Conservation (phyloP, 2,329 filamentous ascomycete species). For the Epichloe gansuensis region DNA sequence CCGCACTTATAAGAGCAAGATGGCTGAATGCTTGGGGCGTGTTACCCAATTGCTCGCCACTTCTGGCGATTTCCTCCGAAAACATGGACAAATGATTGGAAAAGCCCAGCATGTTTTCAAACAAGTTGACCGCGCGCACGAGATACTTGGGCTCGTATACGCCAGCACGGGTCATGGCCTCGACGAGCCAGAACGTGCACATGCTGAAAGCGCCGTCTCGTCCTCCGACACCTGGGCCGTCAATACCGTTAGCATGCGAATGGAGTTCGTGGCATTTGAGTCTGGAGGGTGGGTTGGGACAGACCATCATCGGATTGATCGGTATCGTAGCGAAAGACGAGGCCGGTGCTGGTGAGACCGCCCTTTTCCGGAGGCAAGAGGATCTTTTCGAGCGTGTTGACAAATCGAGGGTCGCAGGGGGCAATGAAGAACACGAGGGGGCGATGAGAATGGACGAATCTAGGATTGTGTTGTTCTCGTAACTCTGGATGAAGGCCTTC, state of each 20-base stretch:
- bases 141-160: constrained; percentile 55
- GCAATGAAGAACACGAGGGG: constrained; percentile 67
- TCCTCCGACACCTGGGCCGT: constrained; percentile 51
- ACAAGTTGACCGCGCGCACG: constrained; percentile 50
- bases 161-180: constrained; percentile 59
- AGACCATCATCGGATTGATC: constrained; percentile 55
- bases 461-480: constrained; percentile 56
- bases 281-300: neutral
- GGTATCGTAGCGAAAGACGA: constrained; percentile 67
- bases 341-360: constrained; percentile 60
- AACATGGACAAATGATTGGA: constrained; percentile 70
- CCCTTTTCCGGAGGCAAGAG: constrained; percentile 62
- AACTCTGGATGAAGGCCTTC: constrained; percentile 63
- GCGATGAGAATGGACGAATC: constrained; percentile 68
- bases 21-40: constrained; percentile 72
- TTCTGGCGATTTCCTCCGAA: constrained; percentile 64
- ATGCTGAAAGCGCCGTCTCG: constrained; percentile 67
- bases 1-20: constrained; percentile 62
- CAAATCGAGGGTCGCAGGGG: constrained; percentile 64
- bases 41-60: constrained; percentile 67
- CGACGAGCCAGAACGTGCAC: constrained; percentile 76
- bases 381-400: constrained; percentile 60
- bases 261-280: no score
- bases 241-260: neutral
- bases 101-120: constrained; percentile 68